Evolutionary conservation across 371 early-diverging fungal species (phyloP), one percentile per base, ranked within the genome.

Genomic region (Chytridium lagenaria): DNA sequence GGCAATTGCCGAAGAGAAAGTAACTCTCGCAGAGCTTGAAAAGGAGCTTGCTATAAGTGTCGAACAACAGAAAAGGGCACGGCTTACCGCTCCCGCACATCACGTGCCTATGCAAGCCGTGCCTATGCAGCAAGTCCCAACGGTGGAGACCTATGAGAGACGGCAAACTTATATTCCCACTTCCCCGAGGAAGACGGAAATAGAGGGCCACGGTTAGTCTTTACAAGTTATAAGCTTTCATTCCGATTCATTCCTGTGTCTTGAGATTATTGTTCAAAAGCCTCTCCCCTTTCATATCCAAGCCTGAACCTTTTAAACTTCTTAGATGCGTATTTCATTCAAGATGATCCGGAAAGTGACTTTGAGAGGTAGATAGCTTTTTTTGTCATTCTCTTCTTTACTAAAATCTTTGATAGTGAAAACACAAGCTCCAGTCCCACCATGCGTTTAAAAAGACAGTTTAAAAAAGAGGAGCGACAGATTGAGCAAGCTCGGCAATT

Each of bases 361-460:
- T 19, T 12, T 19, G 44, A 19, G 19, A 44, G 44, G 44, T 44
- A 12, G 7, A 7, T 19, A 19, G 12, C 19, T 19, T 44, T 44
- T 44, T 44, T 44, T 44, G 19, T 19, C 19, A 44, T 44, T 7
- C 19, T 44, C 19, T 44, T 44, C 12, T 44, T 44, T 12, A 44
- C 44, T n/a, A n/a, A 12, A 33, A 37, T 61, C 36, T 5, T 37
- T 33, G 5, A 26, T 16, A 26, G 19, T 36, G 34, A 34, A 37
- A 33, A 61, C 36, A 36, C 23, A 7, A 33, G 12, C 61, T 61
- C 55, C 26, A 61, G 36, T 34, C 31, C 36, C 10, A 37, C 36
- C 61, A 16, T 10, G 61, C 61, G 36, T 34, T 3, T 61, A 61
- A 61, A 36, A 61, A 30, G 37, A 37, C 61, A 61, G 34, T 61